Base-by-base conservation (phyloP, 345 rosid species). In the Rhodamnia rubescens region DNA sequence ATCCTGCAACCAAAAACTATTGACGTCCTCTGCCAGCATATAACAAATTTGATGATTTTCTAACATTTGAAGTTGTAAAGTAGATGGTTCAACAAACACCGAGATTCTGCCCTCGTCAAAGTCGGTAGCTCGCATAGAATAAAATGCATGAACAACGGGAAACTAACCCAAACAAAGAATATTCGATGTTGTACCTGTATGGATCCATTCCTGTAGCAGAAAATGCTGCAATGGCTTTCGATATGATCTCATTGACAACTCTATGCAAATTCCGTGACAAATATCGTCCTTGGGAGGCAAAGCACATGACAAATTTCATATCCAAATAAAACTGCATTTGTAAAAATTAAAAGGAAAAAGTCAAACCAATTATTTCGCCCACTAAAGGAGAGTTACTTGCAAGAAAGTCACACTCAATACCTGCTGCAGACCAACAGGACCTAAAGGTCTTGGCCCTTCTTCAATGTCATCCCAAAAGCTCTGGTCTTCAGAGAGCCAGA, bases 381-480 rank as follows among this genome's bases (percentile, higher is more conserved):
- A 13, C 27, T 24, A 47, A 13, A 21, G 52, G 11, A 87, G 51
- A 69, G 53, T 22, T 21, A 83, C 64, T 85, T 2, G 54, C 83
- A 75, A 86, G 55, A 81, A 88, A 82, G 52, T 50, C 58, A 85
- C 82, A 87, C 84, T 84, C 44, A 36, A 26, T 88, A 91, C 99
- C 93, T 98, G 98, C 58, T 92, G 99, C 84, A 96, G 89, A 87
- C 99, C 99, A 88, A 93, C 93, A 90, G 98, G 93, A 86, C 98
- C 99, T 87, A 98, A 88, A 58, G 98, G 94, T 92, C 92, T 92
- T 69, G 98, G 99, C 81, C 99, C 99, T 83, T 95, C 98, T 89
- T 95, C 99, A 74, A 98, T 96, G 85, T 98, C 99, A 89, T 94
- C 99, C 99, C 99, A 98, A 86, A 98, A 98, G 87, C 93, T 96